These are phyloP conservation scores for Saccharum hybrid DNA, from an alignment of 202 grass and related monocot species.

Conservation along the genomic window DNA sequence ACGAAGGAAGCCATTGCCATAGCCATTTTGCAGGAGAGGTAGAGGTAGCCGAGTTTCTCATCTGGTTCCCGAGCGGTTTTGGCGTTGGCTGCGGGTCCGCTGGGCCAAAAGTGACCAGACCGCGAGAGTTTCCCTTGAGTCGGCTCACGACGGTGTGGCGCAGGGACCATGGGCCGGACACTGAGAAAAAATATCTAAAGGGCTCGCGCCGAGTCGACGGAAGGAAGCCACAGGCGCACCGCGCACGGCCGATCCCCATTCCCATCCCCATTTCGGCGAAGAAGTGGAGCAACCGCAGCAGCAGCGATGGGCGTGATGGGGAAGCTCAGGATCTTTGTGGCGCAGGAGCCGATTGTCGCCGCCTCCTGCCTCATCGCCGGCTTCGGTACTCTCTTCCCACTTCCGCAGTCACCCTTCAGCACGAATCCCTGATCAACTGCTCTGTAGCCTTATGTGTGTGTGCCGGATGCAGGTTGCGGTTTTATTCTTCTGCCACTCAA, in stretches of 20 bases:
- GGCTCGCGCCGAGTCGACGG: not conserved
- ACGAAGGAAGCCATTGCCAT: slow-evolving; percentile 49
- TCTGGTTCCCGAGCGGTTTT: slow-evolving; percentile 38
- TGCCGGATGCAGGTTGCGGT: not conserved
- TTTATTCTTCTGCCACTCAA: not conserved
- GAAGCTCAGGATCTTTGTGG: slow-evolving; percentile 68
- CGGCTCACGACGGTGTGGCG: not conserved
- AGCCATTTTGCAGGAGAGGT: slow-evolving; percentile 34
- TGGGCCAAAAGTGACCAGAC: not conserved
- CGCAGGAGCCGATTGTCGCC: slow-evolving; percentile 61
- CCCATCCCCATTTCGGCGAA: not conserved
- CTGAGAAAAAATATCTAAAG: not conserved
- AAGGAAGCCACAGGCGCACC: not conserved
- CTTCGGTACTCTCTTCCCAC: slow-evolving; percentile 48
- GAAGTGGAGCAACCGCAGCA: not conserved
- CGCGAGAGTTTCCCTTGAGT: not conserved
- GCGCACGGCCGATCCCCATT: not conserved
- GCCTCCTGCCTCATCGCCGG: slow-evolving; percentile 79
- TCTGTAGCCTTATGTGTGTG: not conserved
- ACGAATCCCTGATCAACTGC: not conserved
- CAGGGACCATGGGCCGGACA: not conserved
- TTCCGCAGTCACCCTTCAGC: not conserved
- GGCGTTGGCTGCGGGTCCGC: not conserved
- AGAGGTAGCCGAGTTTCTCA: slow-evolving; percentile 14
- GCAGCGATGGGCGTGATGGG: slow-evolving; percentile 55